Percentiles rank a stretch among this genome's conserved stretches.
These are phyloP conservation scores for Euphrasia arctica DNA, from an alignment of 305 asterid species.

Conservation along the genomic window DNA sequence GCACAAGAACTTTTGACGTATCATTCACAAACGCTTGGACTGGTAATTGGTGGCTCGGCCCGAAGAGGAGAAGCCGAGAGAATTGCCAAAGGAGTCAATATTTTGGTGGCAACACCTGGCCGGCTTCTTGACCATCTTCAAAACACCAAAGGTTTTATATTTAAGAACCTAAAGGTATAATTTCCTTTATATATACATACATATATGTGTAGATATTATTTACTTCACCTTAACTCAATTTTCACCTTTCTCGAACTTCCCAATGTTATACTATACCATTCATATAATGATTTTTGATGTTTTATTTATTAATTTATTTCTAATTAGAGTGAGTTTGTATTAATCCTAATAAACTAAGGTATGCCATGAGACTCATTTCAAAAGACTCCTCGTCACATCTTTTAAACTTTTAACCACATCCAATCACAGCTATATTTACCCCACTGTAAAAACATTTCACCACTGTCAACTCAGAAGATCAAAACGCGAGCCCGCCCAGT, in stretches of 20 bases:
- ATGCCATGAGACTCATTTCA: no score
- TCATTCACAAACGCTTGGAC: slow-evolving; percentile 86
- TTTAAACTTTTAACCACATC: no score
- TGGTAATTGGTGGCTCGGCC: slow-evolving; percentile 79
- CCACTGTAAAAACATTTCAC: no score
- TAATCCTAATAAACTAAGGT: no score
- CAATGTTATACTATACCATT: neutral
- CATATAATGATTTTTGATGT: neutral
- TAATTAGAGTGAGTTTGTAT: neutral
- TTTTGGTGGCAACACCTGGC: slow-evolving; percentile 91
- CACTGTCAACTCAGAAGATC: no score
- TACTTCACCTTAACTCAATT: no score
- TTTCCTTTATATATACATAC: neutral
- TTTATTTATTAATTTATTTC: neutral
- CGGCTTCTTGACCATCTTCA: slow-evolving; percentile 97
- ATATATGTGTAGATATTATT: neutral
- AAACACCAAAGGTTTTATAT: slow-evolving; percentile 79
- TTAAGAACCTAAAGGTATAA: slow-evolving; percentile 72
- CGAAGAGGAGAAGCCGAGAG: slow-evolving; percentile 85
- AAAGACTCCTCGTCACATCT: no score
- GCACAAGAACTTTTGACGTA: slow-evolving; percentile 79
- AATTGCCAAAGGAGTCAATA: slow-evolving; percentile 72
- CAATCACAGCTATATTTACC: no score
- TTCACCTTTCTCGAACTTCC: no score
- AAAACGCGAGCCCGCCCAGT: neutral